phyloP scores from a whole-genome alignment of 495 filamentous ascomycete species.

The Xylaria nigripes region DNA sequence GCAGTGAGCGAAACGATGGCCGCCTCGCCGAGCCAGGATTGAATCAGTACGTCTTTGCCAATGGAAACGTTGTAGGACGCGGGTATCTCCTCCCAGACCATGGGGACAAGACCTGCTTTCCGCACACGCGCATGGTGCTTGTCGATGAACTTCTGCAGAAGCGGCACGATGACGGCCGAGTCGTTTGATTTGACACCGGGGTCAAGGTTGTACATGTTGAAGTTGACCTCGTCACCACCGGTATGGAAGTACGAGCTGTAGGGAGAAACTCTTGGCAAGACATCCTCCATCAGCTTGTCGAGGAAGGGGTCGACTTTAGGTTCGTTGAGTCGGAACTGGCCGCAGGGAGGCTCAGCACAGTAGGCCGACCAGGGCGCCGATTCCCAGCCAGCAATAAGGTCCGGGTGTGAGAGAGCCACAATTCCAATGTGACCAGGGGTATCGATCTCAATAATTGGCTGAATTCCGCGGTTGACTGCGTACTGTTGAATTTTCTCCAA shows the following conservation, averaged over 20 bases:
- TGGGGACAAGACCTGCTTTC: constrained; percentile 51
- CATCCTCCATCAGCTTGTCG: constrained; percentile 57
- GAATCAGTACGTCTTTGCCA: constrained; percentile 53
- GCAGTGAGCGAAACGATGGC: constrained; percentile 46
- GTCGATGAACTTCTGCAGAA: constrained; percentile 65
- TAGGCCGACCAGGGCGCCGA: constrained; percentile 58
- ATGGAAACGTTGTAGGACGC: constrained; percentile 66
- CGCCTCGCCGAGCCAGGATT: constrained; percentile 59
- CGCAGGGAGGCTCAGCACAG: constrained; percentile 67
- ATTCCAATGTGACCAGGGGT: constrained; percentile 70
- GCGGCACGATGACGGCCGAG: constrained; percentile 51
- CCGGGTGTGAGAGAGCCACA: constrained; percentile 56
- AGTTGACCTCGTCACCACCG: constrained; percentile 76
- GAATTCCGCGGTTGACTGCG: constrained; percentile 56
- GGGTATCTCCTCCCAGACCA: constrained; percentile 80
- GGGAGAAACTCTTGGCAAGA: constrained; percentile 60
- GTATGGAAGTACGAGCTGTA: constrained; percentile 71
- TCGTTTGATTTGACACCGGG: constrained; percentile 56
- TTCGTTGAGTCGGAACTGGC: constrained; percentile 64
- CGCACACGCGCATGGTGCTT: constrained; percentile 52
- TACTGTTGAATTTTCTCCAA: constrained; percentile 57
- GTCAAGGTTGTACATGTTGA: constrained; percentile 64
- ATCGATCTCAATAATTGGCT: constrained; percentile 71
- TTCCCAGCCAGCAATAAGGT: constrained; percentile 65
- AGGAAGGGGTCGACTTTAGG: constrained; percentile 58